Base-by-base conservation (phyloP, 2,329 filamentous ascomycete species). In the Curvularia lunata region DNA sequence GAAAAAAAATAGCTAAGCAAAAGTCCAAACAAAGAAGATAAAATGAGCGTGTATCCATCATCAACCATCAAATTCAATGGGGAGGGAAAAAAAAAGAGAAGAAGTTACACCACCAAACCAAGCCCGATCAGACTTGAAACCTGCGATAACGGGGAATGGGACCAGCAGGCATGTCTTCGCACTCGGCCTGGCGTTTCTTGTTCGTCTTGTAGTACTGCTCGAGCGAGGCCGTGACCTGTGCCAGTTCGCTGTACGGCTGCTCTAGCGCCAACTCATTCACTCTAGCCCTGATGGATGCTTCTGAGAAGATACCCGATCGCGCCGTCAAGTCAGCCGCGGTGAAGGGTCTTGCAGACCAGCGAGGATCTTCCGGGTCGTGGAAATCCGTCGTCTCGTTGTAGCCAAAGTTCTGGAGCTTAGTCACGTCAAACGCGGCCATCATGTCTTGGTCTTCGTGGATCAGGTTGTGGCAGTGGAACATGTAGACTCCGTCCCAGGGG, bases 401-500 rank as follows among this genome's bases (percentile, higher is more conserved):
- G 1, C 74, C 74, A 50, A 63, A 73, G 45, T 73, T 57, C 5
- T 37, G 34, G 4, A 81, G 71, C 5, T 62, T 65, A 0, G 76
- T 75, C 37, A 79, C 73, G 56, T 81, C 79, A 66, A 81, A 79
- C 1, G 75, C 79, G 9, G 72, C 79, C 75, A 81, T 76, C 79
- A 81, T 80, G 37, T 77, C 74, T 52, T 80, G 70, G 56, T 81
- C 79, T 64, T 81, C 79, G 66, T 81, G 79, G 43, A 81, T 72
- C 8, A 81, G 68, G 54, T 81, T 80, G 66, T 81, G 79, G 73
- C 77, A 78, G 50, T 78, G 80, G 65, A 81, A 81, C 78, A 81
- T 80, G 63, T 82, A 83, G 12, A 82, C 74, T 7, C 85, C 85
- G 56, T 83, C 81, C 58, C 69, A 76, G 10, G 73, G 74, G 5